These are phyloP conservation scores for Graphium sp. DNA, from an alignment of 2,329 filamentous ascomycete genomes.

Conservation along the genomic window DNA sequence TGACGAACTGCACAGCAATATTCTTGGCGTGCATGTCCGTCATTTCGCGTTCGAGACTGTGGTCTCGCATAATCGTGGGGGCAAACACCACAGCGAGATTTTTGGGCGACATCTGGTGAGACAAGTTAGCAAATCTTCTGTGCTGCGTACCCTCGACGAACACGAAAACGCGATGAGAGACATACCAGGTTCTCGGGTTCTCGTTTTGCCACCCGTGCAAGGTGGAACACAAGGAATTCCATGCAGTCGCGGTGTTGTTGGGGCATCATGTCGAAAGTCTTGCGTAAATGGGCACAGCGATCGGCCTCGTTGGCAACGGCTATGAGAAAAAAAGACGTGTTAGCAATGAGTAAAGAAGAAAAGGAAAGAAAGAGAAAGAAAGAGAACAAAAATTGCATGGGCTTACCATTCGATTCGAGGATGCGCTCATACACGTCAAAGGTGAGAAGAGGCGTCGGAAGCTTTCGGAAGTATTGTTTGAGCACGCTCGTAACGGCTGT, in stretches of 20 bases:
- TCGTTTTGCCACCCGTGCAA: constrained; percentile 68
- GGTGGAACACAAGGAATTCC: constrained; percentile 86
- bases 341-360: constrained; percentile 7
- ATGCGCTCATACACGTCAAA: constrained; percentile 85
- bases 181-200: constrained; percentile 71
- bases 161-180: constrained; percentile 8
- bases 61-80: constrained; percentile 89
- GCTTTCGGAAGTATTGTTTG: constrained; percentile 93
- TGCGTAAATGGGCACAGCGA: constrained; percentile 54
- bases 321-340: constrained; percentile 13
- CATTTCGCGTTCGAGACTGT: constrained; percentile 84
- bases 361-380: background rate
- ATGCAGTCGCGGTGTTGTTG: constrained; percentile 74
- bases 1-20: constrained; percentile 75
- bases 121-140: background rate
- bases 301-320: constrained; percentile 49
- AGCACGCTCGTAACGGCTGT: constrained; percentile 88
- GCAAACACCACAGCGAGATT: constrained; percentile 96
- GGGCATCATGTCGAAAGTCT: constrained; percentile 63
- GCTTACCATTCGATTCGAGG: constrained; percentile 61
- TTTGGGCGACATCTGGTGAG: constrained; percentile 70
- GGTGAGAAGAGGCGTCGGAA: constrained; percentile 78
- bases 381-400: background rate
- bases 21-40: constrained; percentile 93
- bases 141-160: background rate